Conservation (phyloP, 2,329 filamentous ascomycete genomes). For the Alternaria sp. region DNA sequence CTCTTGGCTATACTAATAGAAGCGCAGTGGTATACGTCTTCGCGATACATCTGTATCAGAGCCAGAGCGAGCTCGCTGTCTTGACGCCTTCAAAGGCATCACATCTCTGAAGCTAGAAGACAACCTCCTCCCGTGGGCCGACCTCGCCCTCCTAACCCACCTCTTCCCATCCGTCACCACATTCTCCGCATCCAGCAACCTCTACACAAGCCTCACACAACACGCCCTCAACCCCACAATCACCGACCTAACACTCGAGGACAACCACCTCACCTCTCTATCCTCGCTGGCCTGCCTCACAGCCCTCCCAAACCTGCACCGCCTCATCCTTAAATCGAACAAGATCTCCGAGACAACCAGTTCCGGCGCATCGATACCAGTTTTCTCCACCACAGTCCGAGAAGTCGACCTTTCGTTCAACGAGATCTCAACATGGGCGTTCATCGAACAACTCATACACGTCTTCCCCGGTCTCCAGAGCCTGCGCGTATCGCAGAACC, state of each 20-base stretch:
- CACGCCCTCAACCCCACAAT: constrained; percentile 59
- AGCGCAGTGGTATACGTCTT: constrained; percentile 75
- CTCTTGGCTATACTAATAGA: constrained; percentile 4
- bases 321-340: constrained; percentile 75
- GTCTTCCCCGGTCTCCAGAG: constrained; percentile 76
- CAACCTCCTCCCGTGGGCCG: constrained; percentile 50
- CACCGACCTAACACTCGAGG: constrained; percentile 71
- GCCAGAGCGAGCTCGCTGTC: constrained; percentile 29
- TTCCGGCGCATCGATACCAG: constrained; percentile 16
- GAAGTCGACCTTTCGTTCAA: constrained; percentile 57
- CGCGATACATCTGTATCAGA: constrained; percentile 39
- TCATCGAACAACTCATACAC: constrained; percentile 71
- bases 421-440: constrained; percentile 66
- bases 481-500: constrained; percentile 85
- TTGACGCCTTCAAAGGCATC: constrained; percentile 45
- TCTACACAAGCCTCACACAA: constrained; percentile 40
- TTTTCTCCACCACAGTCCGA: constrained; percentile 41
- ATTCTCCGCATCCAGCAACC: constrained; percentile 56
- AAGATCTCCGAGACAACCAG: constrained; percentile 59
- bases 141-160: constrained; percentile 50
- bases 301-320: constrained; percentile 60
- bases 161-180: constrained; percentile 63
- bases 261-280: constrained; percentile 70
- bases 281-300: constrained; percentile 65
- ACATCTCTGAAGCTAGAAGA: constrained; percentile 58